These are phyloP conservation scores for Clarkia xantiana DNA, from an alignment of 345 rosid species.

Conservation along the genomic window DNA sequence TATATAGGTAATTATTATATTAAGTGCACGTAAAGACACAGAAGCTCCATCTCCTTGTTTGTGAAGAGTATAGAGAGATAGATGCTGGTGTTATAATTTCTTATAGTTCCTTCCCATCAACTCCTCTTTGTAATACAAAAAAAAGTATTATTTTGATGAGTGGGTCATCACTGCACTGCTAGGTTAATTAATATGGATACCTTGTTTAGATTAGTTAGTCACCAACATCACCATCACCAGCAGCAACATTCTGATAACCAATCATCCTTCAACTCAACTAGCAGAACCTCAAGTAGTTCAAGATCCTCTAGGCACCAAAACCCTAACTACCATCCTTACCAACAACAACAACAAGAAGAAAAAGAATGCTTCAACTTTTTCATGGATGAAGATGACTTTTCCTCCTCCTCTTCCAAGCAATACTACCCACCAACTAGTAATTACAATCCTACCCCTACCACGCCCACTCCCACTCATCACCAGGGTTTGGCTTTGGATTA, in stretches of 20 bases:
- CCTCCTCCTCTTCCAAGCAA: conserved; percentile 72
- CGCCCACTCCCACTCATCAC: conserved; percentile 30
- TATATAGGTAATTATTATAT: too few species aligned
- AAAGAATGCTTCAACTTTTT: conserved; percentile 96
- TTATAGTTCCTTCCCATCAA: too few species aligned
- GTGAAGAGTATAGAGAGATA: too few species aligned
- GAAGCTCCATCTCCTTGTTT: too few species aligned
- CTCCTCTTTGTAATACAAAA: too few species aligned
- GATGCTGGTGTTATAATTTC: too few species aligned
- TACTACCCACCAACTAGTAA: conserved; percentile 11
- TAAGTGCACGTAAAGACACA: too few species aligned
- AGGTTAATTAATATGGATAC: conserved; percentile 55
- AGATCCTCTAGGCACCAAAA: conserved; percentile 37
- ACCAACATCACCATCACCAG: background rate
- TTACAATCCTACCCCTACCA: background rate
- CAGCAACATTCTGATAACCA: conserved; percentile 47
- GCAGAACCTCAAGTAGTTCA: conserved; percentile 75
- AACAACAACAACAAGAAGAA: conserved; percentile 29
- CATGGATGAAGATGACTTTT: conserved; percentile 99
- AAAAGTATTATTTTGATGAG: conserved; percentile 20
- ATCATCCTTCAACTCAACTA: conserved; percentile 73
- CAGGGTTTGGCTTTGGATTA: conserved; percentile 14
- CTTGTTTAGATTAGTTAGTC: conserved; percentile 69
- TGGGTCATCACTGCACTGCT: conserved; percentile 19
- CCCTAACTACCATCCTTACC: conserved; percentile 9